phyloP scores from a whole-genome alignment of 371 early-diverging fungal genomes.

The Rhizopus arrhizus region DNA sequence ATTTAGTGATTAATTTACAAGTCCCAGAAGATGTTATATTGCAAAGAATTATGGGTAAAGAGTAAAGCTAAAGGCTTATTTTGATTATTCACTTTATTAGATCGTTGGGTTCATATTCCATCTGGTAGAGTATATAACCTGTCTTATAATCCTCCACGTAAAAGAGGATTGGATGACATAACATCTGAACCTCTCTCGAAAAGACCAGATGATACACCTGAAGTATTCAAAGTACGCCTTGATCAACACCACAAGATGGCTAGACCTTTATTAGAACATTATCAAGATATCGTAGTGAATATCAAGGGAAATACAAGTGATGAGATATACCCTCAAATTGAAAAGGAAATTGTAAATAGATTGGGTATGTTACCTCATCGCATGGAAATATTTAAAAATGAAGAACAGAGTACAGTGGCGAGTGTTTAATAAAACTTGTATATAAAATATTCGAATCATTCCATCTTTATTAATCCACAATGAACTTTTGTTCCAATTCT shows the following conservation, averaged over 20 bases:
- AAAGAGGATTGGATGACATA: slow-evolving; percentile 84
- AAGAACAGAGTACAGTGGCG: slow-evolving; percentile 1
- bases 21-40: slow-evolving; percentile 93
- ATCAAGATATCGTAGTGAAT: slow-evolving; percentile 67
- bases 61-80: not conserved
- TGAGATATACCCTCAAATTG: slow-evolving; percentile 87
- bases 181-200: slow-evolving; percentile 90
- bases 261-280: slow-evolving; percentile 82
- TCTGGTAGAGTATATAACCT: slow-evolving; percentile 93
- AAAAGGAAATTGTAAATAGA: slow-evolving; percentile 51
- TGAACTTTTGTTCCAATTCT: slow-evolving; percentile 54
- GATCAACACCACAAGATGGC: slow-evolving; percentile 77
- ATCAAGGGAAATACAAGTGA: slow-evolving; percentile 82
- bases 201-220: slow-evolving; percentile 91
- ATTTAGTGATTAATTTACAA: slow-evolving; percentile 85
- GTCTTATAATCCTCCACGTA: slow-evolving; percentile 91
- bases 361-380: slow-evolving; percentile 44
- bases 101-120: slow-evolving; percentile 93
- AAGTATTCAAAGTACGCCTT: slow-evolving; percentile 79
- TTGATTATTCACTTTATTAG: slow-evolving; percentile 37
- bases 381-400: slow-evolving; percentile 1
- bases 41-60: slow-evolving; percentile 79
- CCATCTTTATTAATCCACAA: slow-evolving; percentile 50
- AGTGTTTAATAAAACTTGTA: not conserved
- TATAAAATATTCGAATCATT: not conserved